Percentiles rank a stretch among this genome's conserved stretches.
Conservation (phyloP, 2,329 filamentous ascomycete genomes). For the Fusarium verticillioides region DNA sequence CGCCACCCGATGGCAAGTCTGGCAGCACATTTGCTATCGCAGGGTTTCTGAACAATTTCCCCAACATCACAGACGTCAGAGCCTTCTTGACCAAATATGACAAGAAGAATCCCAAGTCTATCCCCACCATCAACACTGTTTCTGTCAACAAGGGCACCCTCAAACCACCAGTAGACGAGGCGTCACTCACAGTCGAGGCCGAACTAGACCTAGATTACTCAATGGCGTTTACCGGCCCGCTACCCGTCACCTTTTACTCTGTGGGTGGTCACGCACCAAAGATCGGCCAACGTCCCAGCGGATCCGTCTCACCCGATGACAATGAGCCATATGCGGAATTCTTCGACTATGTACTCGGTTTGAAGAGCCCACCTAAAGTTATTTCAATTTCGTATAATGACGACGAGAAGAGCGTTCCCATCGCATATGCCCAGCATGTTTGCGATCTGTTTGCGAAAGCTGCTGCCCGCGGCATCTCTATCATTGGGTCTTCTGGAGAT, state of each 20-base stretch:
- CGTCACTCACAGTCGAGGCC: neutral
- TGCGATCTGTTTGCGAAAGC: neutral
- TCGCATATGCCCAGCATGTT: neutral
- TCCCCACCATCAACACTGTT: neutral
- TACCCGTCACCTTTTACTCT: neutral
- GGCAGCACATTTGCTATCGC: neutral
- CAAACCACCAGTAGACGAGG: neutral
- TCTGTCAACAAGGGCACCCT: neutral
- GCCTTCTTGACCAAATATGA: neutral
- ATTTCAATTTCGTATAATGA: neutral
- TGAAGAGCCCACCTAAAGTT: neutral
- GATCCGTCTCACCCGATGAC: neutral
- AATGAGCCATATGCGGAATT: neutral
- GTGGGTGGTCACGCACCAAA: neutral
- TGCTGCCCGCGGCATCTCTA: neutral
- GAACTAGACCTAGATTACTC: neutral
- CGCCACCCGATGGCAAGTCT: neutral
- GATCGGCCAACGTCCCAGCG: neutral
- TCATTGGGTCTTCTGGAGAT: neutral
- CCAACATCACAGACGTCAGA: neutral
- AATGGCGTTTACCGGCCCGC: neutral
- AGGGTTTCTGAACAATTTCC: neutral
- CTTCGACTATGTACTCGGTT: neutral
- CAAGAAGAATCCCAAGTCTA: neutral
- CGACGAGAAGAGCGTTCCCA: neutral